Conservation (phyloP, 108 stramenopile genomes). For the Nitzschia sp. region DNA sequence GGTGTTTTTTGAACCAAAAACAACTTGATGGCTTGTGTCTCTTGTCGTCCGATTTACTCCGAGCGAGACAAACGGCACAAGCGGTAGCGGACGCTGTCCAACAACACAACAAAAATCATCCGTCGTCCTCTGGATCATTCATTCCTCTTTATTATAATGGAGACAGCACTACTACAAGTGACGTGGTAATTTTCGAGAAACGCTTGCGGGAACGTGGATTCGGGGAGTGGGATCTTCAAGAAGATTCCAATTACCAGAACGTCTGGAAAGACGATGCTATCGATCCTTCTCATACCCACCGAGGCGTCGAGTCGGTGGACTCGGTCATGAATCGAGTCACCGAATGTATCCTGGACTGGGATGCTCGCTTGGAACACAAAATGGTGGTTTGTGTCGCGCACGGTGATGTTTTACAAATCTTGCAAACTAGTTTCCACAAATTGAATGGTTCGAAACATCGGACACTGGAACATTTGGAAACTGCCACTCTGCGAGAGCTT, state of each 20-base stretch:
- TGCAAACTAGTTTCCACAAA: conserved; percentile 78
- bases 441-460: conserved; percentile 67
- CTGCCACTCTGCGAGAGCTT: conserved; percentile 59
- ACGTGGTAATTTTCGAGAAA: conserved; percentile 51
- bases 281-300: conserved; percentile 61
- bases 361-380: conserved; percentile 14
- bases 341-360: conserved; percentile 53
- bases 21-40: conserved; percentile 47
- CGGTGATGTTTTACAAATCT: conserved; percentile 89
- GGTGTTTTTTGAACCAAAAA: conserved; percentile 6
- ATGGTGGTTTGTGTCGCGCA: conserved; percentile 81
- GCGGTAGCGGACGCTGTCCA: conserved; percentile 39
- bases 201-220: conserved; percentile 85
- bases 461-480: conserved; percentile 79
- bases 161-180: too few species aligned
- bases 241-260: conserved; percentile 65
- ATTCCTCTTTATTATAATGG: conserved; percentile 44
- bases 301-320: conserved; percentile 80
- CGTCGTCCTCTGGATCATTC: not conserved
- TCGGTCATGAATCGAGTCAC: conserved; percentile 69
- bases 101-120: not conserved
- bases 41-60: conserved; percentile 48
- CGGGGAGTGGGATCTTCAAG: conserved; percentile 68
- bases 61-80: conserved; percentile 76
- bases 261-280: conserved; percentile 81